These are phyloP conservation scores for Aspergillus sp. DNA, from an alignment of 2,329 filamentous ascomycete genomes.

Conservation along the genomic window DNA sequence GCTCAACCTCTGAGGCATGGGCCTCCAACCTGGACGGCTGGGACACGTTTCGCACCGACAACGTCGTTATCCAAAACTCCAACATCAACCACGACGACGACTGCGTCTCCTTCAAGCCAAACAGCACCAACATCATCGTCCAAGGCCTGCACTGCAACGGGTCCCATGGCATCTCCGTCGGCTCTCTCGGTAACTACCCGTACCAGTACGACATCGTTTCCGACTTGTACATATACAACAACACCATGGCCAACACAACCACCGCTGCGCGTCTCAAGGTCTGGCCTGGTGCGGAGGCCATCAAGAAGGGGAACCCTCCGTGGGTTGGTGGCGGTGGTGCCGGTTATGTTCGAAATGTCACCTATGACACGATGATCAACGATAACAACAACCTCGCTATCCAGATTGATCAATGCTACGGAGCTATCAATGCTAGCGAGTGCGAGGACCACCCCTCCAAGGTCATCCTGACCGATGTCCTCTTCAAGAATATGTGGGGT, in stretches of 20 bases:
- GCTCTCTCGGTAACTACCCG: constrained; percentile 70
- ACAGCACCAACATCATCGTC: constrained; percentile 69
- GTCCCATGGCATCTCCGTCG: constrained; percentile 72
- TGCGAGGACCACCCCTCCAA: neutral
- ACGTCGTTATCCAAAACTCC: constrained; percentile 70
- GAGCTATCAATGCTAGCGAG: constrained; percentile 1
- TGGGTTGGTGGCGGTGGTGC: constrained; percentile 65
- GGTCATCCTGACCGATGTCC: neutral
- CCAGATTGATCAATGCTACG: constrained; percentile 9
- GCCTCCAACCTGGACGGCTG: constrained; percentile 16
- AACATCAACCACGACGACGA: constrained; percentile 60
- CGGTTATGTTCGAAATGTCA: constrained; percentile 68
- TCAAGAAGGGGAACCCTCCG: constrained; percentile 56
- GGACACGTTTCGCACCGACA: constrained; percentile 58
- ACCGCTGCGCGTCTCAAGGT: constrained; percentile 75
- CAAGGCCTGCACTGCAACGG: constrained; percentile 70
- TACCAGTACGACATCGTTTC: constrained; percentile 69
- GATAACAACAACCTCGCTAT: constrained; percentile 59
- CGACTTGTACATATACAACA: constrained; percentile 67
- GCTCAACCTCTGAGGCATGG: constrained; percentile 9
- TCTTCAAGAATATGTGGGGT: constrained; percentile 8
- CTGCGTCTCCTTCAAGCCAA: constrained; percentile 76
- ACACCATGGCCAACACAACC: constrained; percentile 60
- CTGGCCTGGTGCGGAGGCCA: constrained; percentile 65
- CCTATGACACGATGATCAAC: constrained; percentile 65